These are phyloP conservation scores for Septoria petroselini DNA, from an alignment of 2,329 filamentous ascomycete genomes.

Conservation along the genomic window DNA sequence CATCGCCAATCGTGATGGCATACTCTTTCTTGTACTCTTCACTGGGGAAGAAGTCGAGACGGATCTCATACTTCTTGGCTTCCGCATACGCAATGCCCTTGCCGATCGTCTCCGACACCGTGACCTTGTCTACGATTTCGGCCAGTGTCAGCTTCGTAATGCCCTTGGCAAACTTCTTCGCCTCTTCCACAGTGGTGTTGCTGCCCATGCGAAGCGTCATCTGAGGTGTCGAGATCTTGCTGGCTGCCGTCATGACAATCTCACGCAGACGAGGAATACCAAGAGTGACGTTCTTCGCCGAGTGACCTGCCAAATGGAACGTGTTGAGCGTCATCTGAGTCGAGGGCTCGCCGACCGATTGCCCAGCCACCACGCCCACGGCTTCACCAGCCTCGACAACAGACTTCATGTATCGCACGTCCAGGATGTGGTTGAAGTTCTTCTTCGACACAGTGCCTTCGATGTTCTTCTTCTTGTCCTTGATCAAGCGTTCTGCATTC, in stretches of 20 bases:
- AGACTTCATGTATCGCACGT: slow-evolving; percentile 88
- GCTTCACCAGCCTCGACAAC: slow-evolving; percentile 93
- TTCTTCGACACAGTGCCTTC: slow-evolving; percentile 57
- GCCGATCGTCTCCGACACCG: slow-evolving; percentile 75
- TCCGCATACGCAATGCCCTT: slow-evolving; percentile 64
- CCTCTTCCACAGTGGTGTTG: slow-evolving; percentile 65
- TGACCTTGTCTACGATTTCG: slow-evolving; percentile 77
- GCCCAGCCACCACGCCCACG: slow-evolving; percentile 92
- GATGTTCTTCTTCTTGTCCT: slow-evolving; percentile 56
- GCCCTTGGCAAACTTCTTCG: slow-evolving; percentile 80
- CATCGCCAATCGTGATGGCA: slow-evolving; percentile 73
- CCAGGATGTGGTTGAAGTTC: slow-evolving; percentile 77
- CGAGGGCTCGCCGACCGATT: slow-evolving; percentile 94
- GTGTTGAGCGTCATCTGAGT: slow-evolving; percentile 99
- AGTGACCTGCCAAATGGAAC: slow-evolving; percentile 98
- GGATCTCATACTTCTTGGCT: slow-evolving; percentile 81
- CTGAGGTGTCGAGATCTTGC: slow-evolving; percentile 80
- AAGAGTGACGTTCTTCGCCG: slow-evolving; percentile 95
- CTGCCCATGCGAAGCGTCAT: slow-evolving; percentile 81
- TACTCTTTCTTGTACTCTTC: slow-evolving; percentile 83
- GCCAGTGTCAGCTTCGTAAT: slow-evolving; percentile 83
- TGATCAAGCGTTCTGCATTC: slow-evolving; percentile 57
- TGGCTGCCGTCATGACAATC: slow-evolving; percentile 96
- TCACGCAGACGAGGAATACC: slow-evolving; percentile 96
- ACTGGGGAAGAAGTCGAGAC: slow-evolving; percentile 77